Evolutionary conservation across 768 basidiomycete genomes (phyloP).

Genomic region (Austroboletus festivus): DNA sequence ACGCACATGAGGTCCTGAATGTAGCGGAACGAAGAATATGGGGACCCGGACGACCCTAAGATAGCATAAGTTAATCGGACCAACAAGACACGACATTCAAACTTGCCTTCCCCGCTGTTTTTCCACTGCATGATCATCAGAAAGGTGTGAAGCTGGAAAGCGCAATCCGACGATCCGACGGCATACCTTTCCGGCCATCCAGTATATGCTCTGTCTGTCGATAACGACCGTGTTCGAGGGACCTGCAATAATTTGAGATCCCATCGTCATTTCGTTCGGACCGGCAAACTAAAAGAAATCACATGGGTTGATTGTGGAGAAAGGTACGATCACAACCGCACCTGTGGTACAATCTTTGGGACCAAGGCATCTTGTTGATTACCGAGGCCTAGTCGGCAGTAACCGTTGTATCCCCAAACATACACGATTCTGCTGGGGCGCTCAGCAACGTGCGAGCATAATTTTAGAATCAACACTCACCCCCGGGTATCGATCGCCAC

Average conservation of each 20-base stretch:
- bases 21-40: constrained; percentile 82
- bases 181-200: constrained; percentile 76
- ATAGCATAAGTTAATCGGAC: constrained; percentile 5
- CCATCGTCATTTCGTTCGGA: constrained; percentile 60
- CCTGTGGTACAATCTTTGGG: constrained; percentile 83
- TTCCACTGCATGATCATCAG: constrained; percentile 66
- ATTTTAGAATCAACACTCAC: constrained; percentile 34
- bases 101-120: constrained; percentile 83
- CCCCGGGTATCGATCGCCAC: constrained; percentile 78
- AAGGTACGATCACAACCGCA: constrained; percentile 23
- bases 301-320: background rate
- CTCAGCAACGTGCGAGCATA: constrained; percentile 7
- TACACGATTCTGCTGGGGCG: constrained; percentile 56
- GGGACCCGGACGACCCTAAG: constrained; percentile 84
- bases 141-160: constrained; percentile 1
- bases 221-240: constrained; percentile 82
- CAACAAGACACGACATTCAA: background rate
- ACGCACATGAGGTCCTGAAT: constrained; percentile 83
- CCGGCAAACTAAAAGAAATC: constrained; percentile 66
- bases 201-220: constrained; percentile 84
- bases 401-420: constrained; percentile 88
- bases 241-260: constrained; percentile 66
- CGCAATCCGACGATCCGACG: background rate
- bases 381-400: constrained; percentile 86
- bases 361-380: constrained; percentile 78